Base-by-base conservation (phyloP, 768 basidiomycete species). In the Boletus tomentosulus region DNA sequence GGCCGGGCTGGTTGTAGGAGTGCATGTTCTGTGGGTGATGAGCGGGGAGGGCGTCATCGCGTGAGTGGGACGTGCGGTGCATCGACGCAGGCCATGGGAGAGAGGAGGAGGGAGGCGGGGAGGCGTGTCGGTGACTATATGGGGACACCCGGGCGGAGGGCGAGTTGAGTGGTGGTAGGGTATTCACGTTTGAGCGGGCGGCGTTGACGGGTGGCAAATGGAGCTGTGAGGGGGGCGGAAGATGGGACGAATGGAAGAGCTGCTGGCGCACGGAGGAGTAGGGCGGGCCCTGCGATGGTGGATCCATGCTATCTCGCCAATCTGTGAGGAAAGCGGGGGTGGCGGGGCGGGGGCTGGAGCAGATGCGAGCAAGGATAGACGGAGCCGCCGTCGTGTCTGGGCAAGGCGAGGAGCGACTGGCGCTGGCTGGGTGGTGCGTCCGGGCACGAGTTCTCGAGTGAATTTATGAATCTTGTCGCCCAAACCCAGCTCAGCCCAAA, bases 181-280 rank as follows among this genome's bases (percentile, higher is more conserved):
- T 78, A 57, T 74, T 78, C 0, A 59, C 56, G 53, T 58, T 66
- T 2, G 72, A 68, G 57, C 74, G 69, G 24, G 70, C 63, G 19
- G 72, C 51, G 53, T 62, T 68, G 3, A 66, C 67, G 35, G 71
- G 72, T 3, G 73, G 66, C 13, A 73, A 68, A 48, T 73, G 74
- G 16, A 77, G 67, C 53, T 73, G 72, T 0, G 75, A 73, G 0
- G 76, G 76, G 0, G 75, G 76, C 0, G 76, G 76, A 27, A 77
- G 74, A 58, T 76, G 76, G 3, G 72, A 63, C 1, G 75, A 73
- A 28, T 72, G 72, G 59, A 76, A 78, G 49, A 75, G 69, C 46
- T 71, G 71, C 12, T 67, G 67, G 6, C 67, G 67, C 0, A 64
- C 62, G 35, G 56, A 49, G 4, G 66, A 54, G 58, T 66, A 66